Evolutionary conservation across 2,329 filamentous ascomycete species (phyloP).

Genomic region (Aphanoascus verrucosus): DNA sequence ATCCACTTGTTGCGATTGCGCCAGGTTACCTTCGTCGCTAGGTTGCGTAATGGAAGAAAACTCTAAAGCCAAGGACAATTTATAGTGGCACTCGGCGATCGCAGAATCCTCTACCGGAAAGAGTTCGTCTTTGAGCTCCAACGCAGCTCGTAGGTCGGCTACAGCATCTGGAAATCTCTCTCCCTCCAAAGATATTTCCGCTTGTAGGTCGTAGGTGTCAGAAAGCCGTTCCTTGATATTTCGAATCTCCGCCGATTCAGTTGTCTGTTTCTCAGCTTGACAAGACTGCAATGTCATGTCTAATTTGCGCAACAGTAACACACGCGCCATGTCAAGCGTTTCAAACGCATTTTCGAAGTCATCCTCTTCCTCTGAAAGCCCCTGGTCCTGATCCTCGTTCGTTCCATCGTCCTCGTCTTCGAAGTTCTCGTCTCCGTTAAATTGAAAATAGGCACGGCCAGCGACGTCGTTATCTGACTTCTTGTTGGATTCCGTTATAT

Average conservation of each 20-base stretch:
- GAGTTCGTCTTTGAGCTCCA: conserved; percentile 67
- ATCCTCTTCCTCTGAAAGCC: conserved; percentile 45
- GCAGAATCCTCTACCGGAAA: conserved; percentile 72
- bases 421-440: conserved; percentile 89
- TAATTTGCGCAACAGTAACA: conserved; percentile 48
- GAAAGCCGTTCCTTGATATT: conserved; percentile 76
- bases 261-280: conserved; percentile 36
- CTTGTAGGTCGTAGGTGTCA: conserved; percentile 86
- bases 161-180: conserved; percentile 87
- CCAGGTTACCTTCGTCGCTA: conserved; percentile 30
- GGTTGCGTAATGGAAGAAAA: conserved; percentile 66
- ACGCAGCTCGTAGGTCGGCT: conserved; percentile 64
- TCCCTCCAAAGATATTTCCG: conserved; percentile 94
- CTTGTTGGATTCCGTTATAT: not conserved
- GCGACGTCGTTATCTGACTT: not conserved
- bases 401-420: conserved; percentile 65
- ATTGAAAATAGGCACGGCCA: conserved; percentile 62
- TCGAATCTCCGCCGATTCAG: conserved; percentile 28
- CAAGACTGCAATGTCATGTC: conserved; percentile 37
- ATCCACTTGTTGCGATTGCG: conserved; percentile 35
- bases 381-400: conserved; percentile 44
- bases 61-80: conserved; percentile 86
- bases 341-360: conserved; percentile 56
- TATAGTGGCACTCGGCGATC: conserved; percentile 90
- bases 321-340: conserved; percentile 51